phyloP scores from a whole-genome alignment of 805 yeast genomes.

The Allodekkera sacchari region DNA sequence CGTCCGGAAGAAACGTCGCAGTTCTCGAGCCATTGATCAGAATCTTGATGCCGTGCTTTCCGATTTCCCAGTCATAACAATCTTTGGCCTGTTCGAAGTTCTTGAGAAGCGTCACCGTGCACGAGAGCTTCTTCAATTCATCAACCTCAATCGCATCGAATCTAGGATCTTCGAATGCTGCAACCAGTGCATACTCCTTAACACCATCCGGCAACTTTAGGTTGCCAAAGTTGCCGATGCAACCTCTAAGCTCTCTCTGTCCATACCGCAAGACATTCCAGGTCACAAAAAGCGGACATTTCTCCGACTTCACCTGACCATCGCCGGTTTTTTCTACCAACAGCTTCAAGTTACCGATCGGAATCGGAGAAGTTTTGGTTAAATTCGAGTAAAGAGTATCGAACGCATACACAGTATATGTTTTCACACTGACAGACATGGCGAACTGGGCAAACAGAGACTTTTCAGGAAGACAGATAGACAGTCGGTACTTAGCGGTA shows the following conservation, averaged over 20 bases:
- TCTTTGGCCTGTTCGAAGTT: conserved; percentile 46
- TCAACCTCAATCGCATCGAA: conserved; percentile 51
- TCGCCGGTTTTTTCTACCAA: conserved; percentile 7
- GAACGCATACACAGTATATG: conserved; percentile 33
- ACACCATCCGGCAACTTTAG: conserved; percentile 51
- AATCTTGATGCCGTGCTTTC: conserved; percentile 73
- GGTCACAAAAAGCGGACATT: conserved; percentile 74
- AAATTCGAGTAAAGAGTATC: conserved; percentile 27
- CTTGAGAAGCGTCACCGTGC: conserved; percentile 58
- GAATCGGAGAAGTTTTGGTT: conserved; percentile 8
- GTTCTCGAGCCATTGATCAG: conserved; percentile 36
- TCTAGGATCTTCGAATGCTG: conserved; percentile 74
- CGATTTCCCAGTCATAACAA: conserved; percentile 70
- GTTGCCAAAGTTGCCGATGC: conserved; percentile 81
- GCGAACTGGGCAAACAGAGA: not conserved
- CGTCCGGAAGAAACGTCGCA: conserved; percentile 88
- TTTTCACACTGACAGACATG: conserved; percentile 13
- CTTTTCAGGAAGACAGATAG: not conserved
- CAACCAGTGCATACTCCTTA: conserved; percentile 48
- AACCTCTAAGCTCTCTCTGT: conserved; percentile 58
- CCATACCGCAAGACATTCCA: conserved; percentile 50
- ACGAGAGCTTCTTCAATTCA: conserved; percentile 48
- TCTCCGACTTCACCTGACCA: conserved; percentile 9
- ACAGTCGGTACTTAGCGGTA: not conserved
- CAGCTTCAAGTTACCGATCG: conserved; percentile 8